Evolutionary conservation across 768 basidiomycete genomes (phyloP).

Genomic region (Trametes cingulata): DNA sequence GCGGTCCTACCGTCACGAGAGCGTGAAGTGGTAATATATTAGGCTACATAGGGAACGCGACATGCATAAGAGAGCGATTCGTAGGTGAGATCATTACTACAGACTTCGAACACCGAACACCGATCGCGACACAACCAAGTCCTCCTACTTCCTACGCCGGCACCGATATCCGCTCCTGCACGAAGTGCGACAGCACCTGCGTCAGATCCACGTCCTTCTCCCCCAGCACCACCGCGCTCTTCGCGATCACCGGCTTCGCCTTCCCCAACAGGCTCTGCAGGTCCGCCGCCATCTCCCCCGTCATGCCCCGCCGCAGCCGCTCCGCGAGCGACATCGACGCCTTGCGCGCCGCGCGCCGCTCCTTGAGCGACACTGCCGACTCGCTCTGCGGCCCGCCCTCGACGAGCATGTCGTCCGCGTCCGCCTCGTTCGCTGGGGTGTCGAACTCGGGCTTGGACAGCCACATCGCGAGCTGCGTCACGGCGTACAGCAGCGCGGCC

Average conservation of each 20-base stretch:
- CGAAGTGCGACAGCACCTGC: slow-evolving; percentile 59
- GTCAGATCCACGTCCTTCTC: slow-evolving; percentile 53
- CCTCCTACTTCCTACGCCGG: slow-evolving; percentile 6
- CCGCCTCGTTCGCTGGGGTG: slow-evolving; percentile 39
- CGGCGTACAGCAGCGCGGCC: slow-evolving; percentile 64
- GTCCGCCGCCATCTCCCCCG: slow-evolving; percentile 77
- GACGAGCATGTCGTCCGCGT: slow-evolving; percentile 42
- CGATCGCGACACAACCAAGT: too few relatives aligned
- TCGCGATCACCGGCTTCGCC: slow-evolving; percentile 61
- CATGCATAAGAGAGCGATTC: background rate
- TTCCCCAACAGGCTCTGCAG: slow-evolving; percentile 65
- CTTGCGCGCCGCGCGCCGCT: slow-evolving; percentile 45
- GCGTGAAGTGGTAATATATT: background rate
- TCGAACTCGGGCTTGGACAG: slow-evolving; percentile 73
- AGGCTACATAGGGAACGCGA: slow-evolving; percentile 6
- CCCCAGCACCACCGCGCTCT: slow-evolving; percentile 52
- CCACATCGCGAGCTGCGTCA: slow-evolving; percentile 81
- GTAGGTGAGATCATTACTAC: background rate
- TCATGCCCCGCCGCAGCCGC: slow-evolving; percentile 71
- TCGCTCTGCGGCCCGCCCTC: slow-evolving; percentile 8
- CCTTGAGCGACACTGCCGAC: slow-evolving; percentile 29
- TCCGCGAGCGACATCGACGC: slow-evolving; percentile 59
- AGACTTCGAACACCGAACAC: background rate
- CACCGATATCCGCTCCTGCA: slow-evolving; percentile 56
- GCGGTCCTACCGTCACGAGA: background rate